Evolutionary conservation across 441 rosid species (phyloP), one percentile per base, ranked within the genome.

Genomic region (Manihot esculenta): DNA sequence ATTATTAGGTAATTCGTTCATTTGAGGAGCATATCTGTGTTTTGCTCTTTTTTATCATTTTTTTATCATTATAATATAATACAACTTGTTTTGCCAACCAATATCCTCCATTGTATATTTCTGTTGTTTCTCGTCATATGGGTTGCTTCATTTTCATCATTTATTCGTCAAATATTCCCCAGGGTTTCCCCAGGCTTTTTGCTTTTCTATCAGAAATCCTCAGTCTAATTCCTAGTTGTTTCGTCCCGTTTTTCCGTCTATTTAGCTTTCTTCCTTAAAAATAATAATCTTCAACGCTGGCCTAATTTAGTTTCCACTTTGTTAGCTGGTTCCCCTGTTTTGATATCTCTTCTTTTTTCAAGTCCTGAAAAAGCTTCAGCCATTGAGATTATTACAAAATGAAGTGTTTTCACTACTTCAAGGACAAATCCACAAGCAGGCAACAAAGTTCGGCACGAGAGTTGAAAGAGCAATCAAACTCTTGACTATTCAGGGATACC

Each of bases 341-440:
- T 27, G 15, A 33, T 58, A n/a, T 58, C 62, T 58, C 44, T 5
- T 3, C 3, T 57, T 1, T 17, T 30, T 7, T 0, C 1, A 26
- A 15, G 14, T 26, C 8, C n/a, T 38, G 42, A 38, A 38, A 38
- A 38, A 38, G 42, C 42, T 38, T 7, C 42, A 38, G 42, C 42
- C 42, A 38, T 38, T 38, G 42, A 38, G 8, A 38, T 38, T 38
- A 5, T 38, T 38, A 9, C 2, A 72, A 58, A 77, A 88, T 88
- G 89, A 84, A 77, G 82, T 88, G 93, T 72, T 86, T 86, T 71
- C 59, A 21, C 53, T 84, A 83, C 79, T 86, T 86, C 73, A 86
- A 85, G 75, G 87, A 78, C 61, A 86, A 79, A 70, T 72, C 79
- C 7, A 79, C 73, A 68, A 56, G 64, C 66, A 77, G 82, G 72